These are phyloP conservation scores for Russula foetens DNA, from an alignment of 768 basidiomycete genomes.

Conservation along the genomic window DNA sequence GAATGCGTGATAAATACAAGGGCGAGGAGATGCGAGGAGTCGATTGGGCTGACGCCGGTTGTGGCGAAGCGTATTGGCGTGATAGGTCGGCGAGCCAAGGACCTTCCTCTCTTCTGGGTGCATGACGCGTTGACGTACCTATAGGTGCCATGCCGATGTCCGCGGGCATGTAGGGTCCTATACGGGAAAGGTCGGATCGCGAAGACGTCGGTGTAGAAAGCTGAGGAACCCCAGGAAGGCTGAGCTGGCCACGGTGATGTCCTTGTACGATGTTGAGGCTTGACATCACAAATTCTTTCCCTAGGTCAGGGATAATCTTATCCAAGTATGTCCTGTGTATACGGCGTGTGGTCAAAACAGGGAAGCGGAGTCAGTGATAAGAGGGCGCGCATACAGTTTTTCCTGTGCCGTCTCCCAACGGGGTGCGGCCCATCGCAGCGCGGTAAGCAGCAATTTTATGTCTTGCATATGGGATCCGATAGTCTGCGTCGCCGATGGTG, in stretches of 20 bases:
- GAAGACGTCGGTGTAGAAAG: not conserved
- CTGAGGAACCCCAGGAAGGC: not conserved
- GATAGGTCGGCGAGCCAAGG: not conserved
- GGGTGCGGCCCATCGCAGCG: constrained; percentile 16
- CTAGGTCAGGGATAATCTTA: constrained; percentile 8
- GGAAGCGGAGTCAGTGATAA: not conserved
- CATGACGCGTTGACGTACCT: not conserved
- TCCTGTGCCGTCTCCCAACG: constrained; percentile 19
- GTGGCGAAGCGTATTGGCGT: not conserved
- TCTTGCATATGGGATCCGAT: constrained; percentile 14
- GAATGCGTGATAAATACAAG: not conserved
- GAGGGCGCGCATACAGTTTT: constrained; percentile 1
- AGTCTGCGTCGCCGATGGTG: not conserved
- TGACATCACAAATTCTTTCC: not conserved
- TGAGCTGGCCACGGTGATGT: not conserved
- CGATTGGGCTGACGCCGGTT: not conserved
- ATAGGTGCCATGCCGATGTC: not conserved
- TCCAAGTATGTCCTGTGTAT: constrained; percentile 8
- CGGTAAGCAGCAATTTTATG: constrained; percentile 3
- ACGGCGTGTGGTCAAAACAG: not conserved
- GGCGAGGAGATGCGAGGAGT: not conserved
- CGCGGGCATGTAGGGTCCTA: not conserved
- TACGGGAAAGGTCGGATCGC: not conserved
- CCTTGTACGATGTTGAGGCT: not conserved
- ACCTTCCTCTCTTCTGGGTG: not conserved